These are phyloP conservation scores for Porcisia hertigi DNA, from an alignment of 208 protist genomes.

Conservation along the genomic window DNA sequence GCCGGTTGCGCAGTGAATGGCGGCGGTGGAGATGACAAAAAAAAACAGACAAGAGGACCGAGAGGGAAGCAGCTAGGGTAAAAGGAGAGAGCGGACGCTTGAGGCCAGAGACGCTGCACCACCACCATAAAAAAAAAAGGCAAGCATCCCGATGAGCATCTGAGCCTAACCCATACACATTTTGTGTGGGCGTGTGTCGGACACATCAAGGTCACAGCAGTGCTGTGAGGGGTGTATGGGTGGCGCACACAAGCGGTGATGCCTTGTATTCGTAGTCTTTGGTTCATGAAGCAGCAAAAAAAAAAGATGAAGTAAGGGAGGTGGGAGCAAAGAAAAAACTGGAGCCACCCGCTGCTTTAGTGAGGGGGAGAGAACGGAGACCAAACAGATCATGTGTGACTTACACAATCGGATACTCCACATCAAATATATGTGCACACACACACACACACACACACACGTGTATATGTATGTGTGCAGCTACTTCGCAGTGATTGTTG, in stretches of 20 bases:
- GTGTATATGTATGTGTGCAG: not conserved
- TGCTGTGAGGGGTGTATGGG: not conserved
- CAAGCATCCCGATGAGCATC: not conserved
- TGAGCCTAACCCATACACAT: too few relatives aligned
- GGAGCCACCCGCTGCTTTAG: not conserved
- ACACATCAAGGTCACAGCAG: not conserved
- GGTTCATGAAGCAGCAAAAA: not conserved
- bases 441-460: not conserved
- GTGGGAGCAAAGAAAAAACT: not conserved
- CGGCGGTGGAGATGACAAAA: not conserved
- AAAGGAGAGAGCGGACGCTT: too few relatives aligned
- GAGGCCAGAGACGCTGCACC: not conserved
- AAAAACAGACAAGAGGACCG: not conserved
- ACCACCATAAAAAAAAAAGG: not conserved
- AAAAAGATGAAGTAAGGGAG: not conserved
- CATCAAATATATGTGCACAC: not conserved
- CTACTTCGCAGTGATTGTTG: not conserved
- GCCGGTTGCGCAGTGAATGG: not conserved
- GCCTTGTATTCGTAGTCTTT: not conserved
- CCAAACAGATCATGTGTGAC: not conserved
- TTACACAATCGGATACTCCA: too few relatives aligned
- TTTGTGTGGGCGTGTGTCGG: not conserved
- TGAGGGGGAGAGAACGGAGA: not conserved
- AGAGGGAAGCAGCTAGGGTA: not conserved
- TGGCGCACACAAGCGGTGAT: not conserved